A percentile compares a stretch with the other conserved stretches of the same genome.
phyloP scores from a whole-genome alignment of 2,329 filamentous ascomycete species.

The Alternaria alternata region DNA sequence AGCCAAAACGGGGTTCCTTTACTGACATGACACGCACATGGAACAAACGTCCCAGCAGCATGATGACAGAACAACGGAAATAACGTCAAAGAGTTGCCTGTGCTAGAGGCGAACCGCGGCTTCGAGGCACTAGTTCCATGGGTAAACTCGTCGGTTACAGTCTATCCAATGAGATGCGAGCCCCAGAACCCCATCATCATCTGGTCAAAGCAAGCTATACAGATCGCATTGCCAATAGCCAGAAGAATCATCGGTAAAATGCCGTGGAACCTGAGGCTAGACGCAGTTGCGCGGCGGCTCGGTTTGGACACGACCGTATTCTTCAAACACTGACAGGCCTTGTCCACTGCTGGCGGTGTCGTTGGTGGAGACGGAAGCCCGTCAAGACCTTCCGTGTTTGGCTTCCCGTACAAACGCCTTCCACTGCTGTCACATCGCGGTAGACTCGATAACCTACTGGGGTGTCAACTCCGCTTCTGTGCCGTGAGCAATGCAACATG shows the following conservation, averaged over 20 bases:
- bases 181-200: not conserved
- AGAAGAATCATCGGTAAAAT: not conserved
- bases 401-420: constrained; percentile 15
- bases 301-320: constrained; percentile 6
- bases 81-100: constrained; percentile 11
- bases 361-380: constrained; percentile 24
- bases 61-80: constrained; percentile 10
- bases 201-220: not conserved
- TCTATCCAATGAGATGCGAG: not conserved
- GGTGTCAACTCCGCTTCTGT: constrained; percentile 18
- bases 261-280: not conserved
- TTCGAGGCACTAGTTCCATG: not conserved
- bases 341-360: constrained; percentile 15
- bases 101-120: not conserved
- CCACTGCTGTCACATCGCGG: constrained; percentile 2
- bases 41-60: constrained; percentile 20
- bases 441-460: constrained; percentile 13
- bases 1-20: constrained; percentile 27
- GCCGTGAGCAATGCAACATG: constrained; percentile 28
- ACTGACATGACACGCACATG: constrained; percentile 38
- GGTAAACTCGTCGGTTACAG: not conserved
- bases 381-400: constrained; percentile 22
- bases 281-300: not conserved
- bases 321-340: constrained; percentile 18
- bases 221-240: not conserved